Base-by-base conservation (phyloP, 2,329 filamentous ascomycete genomes). In the Fusarium avenaceum region DNA sequence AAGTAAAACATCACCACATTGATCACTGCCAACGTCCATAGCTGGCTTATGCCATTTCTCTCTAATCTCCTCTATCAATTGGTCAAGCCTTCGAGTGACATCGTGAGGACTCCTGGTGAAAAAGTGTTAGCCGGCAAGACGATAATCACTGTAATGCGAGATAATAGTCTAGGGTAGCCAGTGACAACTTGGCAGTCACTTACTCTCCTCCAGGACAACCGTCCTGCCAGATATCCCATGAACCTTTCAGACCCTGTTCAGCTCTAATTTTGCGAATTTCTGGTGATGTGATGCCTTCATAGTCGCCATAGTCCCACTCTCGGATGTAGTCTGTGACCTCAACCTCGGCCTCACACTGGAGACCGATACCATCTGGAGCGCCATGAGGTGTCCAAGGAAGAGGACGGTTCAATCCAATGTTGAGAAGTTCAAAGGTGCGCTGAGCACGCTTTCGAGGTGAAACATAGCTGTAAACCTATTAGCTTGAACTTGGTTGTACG, bases 151-250 rank as follows among this genome's bases (percentile, higher is more conserved):
- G 14, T 14, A 24, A 5, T 11, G 10, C 17, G 9, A 13, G 22
- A 2, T 7, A 13, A 14, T 4, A 6, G 28, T 63, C 20, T 35
- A 61, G 64, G 62, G 56, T 68, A 63, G 17, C 3, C 7, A 38
- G n/a, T 2, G 17, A 7, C 2, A 9, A 15, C 51, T 30, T 13
- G 6, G 14, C 7, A 22, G 8, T 38, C n/a, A 85, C 88, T 78
- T 80, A 92, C 90, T 97, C 93, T 77, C 94, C 94, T 4, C 90
- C 92, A 2, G 90, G 91, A 79, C 93, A 97, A 0, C 93, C 93
- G 76, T 96, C 93, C n/a, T 82, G 84, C 93, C 93, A 97, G 68
- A 97, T 96, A 80, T 96, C 91, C 93, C 93, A 96, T 24, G 80
- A 77, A 6, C 81, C 84, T 40, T 82, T 69, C 20, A 86, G 80